Percentiles rank a stretch among this genome's conserved stretches.
Conservation (phyloP, 768 basidiomycete species). For the Lactifluus echinatus region DNA sequence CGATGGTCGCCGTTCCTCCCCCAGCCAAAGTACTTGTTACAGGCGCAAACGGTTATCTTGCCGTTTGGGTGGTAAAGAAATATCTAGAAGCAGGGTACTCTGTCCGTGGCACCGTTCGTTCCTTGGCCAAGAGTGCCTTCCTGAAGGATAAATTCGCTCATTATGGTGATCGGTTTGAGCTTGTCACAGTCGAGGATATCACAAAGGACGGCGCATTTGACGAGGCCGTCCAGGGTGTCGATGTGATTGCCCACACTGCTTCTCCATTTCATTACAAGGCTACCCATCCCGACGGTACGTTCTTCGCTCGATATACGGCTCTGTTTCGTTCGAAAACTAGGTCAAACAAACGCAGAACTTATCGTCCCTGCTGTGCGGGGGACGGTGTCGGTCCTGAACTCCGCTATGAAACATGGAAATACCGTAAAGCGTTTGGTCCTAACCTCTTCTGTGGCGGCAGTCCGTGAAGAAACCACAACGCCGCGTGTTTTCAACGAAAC, state of each 20-base stretch:
- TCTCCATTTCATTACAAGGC: conserved; percentile 48
- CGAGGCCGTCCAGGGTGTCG: conserved; percentile 67
- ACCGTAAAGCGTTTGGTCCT: conserved; percentile 53
- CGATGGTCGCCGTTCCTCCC: conserved; percentile 31
- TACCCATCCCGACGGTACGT: conserved; percentile 32
- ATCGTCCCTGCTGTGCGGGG: conserved; percentile 67
- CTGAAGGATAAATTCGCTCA: conserved; percentile 45
- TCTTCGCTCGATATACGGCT: not conserved
- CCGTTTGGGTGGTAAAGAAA: conserved; percentile 45
- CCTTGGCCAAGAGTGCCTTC: conserved; percentile 47
- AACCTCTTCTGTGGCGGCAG: conserved; percentile 48
- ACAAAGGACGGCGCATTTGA: conserved; percentile 58
- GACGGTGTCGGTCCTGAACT: conserved; percentile 53
- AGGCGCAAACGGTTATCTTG: conserved; percentile 54
- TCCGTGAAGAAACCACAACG: conserved; percentile 26
- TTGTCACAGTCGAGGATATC: conserved; percentile 65
- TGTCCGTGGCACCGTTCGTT: conserved; percentile 62
- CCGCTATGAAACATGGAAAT: conserved; percentile 46
- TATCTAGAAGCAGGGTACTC: conserved; percentile 55
- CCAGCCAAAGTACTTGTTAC: conserved; percentile 41
- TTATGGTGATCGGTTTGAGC: conserved; percentile 51
- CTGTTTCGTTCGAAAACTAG: not conserved
- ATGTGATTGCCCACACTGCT: conserved; percentile 62
- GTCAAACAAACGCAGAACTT: conserved; percentile 39
- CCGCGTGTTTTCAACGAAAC: conserved; percentile 20